A percentile compares a stretch with the other conserved stretches of the same genome.
phyloP scores from a whole-genome alignment of 2,329 filamentous ascomycete genomes.

The Pseudogymnoascus sp. region DNA sequence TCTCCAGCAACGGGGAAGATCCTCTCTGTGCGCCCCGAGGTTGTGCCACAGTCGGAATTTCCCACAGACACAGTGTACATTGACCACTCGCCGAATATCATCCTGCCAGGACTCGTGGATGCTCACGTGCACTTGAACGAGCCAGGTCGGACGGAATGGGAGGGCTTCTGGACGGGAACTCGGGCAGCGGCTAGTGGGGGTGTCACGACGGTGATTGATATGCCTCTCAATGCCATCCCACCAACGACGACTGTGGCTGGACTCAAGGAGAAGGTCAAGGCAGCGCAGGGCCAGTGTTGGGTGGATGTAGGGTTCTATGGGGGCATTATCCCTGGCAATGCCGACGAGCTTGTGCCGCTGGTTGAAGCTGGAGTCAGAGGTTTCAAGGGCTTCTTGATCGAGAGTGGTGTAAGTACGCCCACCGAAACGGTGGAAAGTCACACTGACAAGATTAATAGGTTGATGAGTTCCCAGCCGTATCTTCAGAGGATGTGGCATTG shows the following conservation, averaged over 20 bases:
- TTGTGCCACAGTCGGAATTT: slow-evolving; percentile 70
- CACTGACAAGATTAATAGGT: slow-evolving; percentile 44
- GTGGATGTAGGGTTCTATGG: slow-evolving; percentile 99
- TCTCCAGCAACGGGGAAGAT: slow-evolving; percentile 79
- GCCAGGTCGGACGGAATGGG: slow-evolving; percentile 94
- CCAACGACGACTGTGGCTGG: slow-evolving; percentile 84
- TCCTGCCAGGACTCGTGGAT: slow-evolving; percentile 88
- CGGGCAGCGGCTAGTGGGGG: slow-evolving; percentile 89
- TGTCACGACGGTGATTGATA: slow-evolving; percentile 93
- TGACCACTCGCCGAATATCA: slow-evolving; percentile 74
- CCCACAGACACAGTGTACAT: slow-evolving; percentile 63
- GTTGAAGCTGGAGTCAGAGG: slow-evolving; percentile 82
- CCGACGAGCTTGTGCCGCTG: slow-evolving; percentile 65
- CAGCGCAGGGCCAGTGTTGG: slow-evolving; percentile 85
- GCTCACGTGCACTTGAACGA: slow-evolving; percentile 98
- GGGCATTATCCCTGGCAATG: slow-evolving; percentile 86
- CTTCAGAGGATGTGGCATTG: slow-evolving; percentile 64
- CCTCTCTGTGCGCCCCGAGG: slow-evolving; percentile 59
- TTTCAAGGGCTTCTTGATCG: slow-evolving; percentile 96
- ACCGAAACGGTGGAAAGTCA: background rate
- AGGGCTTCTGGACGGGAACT: slow-evolving; percentile 93
- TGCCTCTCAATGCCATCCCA: slow-evolving; percentile 95
- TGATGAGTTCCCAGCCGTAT: slow-evolving; percentile 92
- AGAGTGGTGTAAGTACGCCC: slow-evolving; percentile 68
- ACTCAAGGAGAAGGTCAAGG: slow-evolving; percentile 75